Evolutionary conservation across 371 early-diverging fungal species (phyloP).

Genomic region (Ecytonucleospora hepatopenaei): DNA sequence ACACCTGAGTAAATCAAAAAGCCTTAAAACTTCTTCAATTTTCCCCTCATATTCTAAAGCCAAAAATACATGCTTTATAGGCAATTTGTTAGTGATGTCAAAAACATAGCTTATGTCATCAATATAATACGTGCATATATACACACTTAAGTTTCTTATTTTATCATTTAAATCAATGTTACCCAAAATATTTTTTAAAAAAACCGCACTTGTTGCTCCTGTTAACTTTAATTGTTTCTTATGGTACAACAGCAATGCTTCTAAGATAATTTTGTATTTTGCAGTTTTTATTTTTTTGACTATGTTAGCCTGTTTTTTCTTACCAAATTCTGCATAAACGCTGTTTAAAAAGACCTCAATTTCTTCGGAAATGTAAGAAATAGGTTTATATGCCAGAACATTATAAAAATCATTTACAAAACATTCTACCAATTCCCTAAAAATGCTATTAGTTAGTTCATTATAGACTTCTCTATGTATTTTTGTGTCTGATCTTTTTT

Average conservation of each 20-base stretch:
- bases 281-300: background rate
- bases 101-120: conserved; percentile 6
- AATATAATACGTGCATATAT: conserved; percentile 5
- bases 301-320: conserved; percentile 2
- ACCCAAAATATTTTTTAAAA: background rate
- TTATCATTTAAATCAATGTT: background rate
- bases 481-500: background rate
- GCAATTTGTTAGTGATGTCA: too few species aligned
- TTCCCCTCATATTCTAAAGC: conserved; percentile 19
- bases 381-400: conserved; percentile 26
- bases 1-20: background rate
- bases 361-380: conserved; percentile 15
- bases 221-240: conserved; percentile 7
- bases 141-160: background rate
- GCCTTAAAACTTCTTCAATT: background rate
- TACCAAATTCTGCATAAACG: background rate
- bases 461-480: conserved; percentile 27
- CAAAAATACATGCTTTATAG: conserved; percentile 28
- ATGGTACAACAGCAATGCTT: background rate
- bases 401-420: conserved; percentile 2
- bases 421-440: conserved; percentile 18
- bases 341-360: conserved; percentile 2
- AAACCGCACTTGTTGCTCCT: background rate
- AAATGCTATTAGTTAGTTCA: conserved; percentile 7
- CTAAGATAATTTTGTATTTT: background rate